These are phyloP conservation scores for Puccinellia tenuiflora DNA, from an alignment of 176 grass and related monocot genomes.

Conservation along the genomic window DNA sequence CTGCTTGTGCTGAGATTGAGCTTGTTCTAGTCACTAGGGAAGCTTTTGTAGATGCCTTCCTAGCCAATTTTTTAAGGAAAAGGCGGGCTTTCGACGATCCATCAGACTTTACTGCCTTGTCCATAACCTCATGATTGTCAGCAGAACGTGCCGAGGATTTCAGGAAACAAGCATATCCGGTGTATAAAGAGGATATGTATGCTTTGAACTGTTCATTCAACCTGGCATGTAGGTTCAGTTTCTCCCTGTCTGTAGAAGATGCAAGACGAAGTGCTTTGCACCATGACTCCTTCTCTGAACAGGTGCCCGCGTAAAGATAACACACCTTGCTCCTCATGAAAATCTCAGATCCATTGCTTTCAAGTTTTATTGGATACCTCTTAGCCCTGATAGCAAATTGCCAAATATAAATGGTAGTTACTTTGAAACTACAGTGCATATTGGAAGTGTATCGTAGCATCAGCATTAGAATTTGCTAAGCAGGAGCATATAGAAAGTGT, in stretches of 20 bases:
- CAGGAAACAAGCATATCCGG: conserved; percentile 62
- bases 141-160: conserved; percentile 25
- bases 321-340: conserved; percentile 56
- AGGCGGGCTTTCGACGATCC: conserved; percentile 47
- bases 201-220: conserved; percentile 51
- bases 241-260: conserved; percentile 40
- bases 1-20: conserved; percentile 22
- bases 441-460: background rate
- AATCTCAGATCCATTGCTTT: conserved; percentile 48
- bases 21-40: conserved; percentile 32
- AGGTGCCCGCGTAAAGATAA: conserved; percentile 64
- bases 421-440: background rate
- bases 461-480: background rate
- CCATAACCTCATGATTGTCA: conserved; percentile 22
- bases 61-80: conserved; percentile 58
- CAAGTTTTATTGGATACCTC: conserved; percentile 79
- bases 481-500: background rate
- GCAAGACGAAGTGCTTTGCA: conserved; percentile 73
- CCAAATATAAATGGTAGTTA: conserved; percentile 11
- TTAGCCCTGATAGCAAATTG: conserved; percentile 48
- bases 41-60: conserved; percentile 47
- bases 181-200: conserved; percentile 59
- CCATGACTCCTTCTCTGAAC: conserved; percentile 93
- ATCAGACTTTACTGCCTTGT: conserved; percentile 35
- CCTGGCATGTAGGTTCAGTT: conserved; percentile 27